Percentiles rank a stretch among this genome's conserved stretches.
phyloP scores from a whole-genome alignment of 228 moss, liverwort and hornwort genomes.

The Sphagnum magellanicum region DNA sequence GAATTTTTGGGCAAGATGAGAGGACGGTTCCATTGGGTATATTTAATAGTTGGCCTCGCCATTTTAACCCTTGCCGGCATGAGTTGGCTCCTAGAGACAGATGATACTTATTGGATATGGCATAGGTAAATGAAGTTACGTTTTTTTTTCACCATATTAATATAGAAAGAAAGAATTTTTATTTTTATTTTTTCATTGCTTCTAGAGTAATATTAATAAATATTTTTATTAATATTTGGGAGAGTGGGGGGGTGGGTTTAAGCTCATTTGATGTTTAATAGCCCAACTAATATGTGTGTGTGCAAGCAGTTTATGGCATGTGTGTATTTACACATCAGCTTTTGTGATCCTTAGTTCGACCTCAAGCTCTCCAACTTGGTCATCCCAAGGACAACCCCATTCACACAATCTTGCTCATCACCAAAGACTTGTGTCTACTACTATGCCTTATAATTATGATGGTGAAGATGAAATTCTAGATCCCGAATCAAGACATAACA shows the following conservation, averaged over 20 bases:
- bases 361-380: conserved; percentile 10
- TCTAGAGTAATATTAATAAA: not conserved
- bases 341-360: conserved; percentile 61
- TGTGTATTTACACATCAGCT: conserved; percentile 73
- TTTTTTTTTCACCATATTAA: not conserved
- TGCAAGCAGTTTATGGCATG: conserved; percentile 73
- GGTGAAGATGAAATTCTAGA: too few relatives aligned
- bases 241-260: not conserved
- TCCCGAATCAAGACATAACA: too few relatives aligned
- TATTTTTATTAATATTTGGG: not conserved
- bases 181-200: not conserved
- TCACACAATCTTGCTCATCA: too few relatives aligned
- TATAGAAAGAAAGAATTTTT: not conserved
- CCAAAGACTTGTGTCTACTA: too few relatives aligned
- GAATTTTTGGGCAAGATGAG: conserved; percentile 22
- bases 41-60: conserved; percentile 42
- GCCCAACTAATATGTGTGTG: not conserved
- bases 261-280: not conserved
- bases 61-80: conserved; percentile 43
- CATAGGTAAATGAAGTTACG: conserved; percentile 48
- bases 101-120: conserved; percentile 79
- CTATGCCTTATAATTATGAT: too few relatives aligned
- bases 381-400: not conserved
- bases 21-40: conserved; percentile 55
- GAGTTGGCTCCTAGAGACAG: conserved; percentile 65